phyloP scores from a whole-genome alignment of 1,284 basidiomycete genomes.

The Leccinum solheimii region DNA sequence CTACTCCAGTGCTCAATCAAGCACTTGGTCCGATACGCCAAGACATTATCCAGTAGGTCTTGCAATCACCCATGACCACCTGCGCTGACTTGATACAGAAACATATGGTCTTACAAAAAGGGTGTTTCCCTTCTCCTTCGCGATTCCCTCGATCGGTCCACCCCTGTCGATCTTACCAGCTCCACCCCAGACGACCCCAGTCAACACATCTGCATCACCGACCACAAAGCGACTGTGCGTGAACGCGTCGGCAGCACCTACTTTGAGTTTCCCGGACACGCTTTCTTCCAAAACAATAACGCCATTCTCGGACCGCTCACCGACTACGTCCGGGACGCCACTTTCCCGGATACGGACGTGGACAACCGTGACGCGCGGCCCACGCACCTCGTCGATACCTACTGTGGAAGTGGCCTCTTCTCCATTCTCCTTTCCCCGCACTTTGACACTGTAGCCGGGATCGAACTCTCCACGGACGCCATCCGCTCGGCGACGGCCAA shows the following conservation, averaged over 20 bases:
- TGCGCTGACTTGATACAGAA: constrained; percentile 46
- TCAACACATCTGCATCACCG: constrained; percentile 77
- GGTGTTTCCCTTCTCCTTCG: constrained; percentile 92
- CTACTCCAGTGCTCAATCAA: constrained; percentile 79
- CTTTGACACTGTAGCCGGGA: constrained; percentile 84
- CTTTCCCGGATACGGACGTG: constrained; percentile 45
- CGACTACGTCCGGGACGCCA: constrained; percentile 75
- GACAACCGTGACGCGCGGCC: constrained; percentile 34
- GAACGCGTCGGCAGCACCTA: constrained; percentile 81
- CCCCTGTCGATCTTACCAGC: constrained; percentile 10
- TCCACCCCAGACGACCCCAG: constrained; percentile 36
- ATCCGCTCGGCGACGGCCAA: constrained; percentile 83
- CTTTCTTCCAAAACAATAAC: constrained; percentile 99
- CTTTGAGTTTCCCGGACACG: constrained; percentile 88
- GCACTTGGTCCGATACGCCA: constrained; percentile 64
- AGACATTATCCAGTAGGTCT: constrained; percentile 66
- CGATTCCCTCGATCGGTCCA: constrained; percentile 65
- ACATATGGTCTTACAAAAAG: constrained; percentile 79
- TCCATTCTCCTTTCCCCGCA: constrained; percentile 82
- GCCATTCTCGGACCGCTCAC: constrained; percentile 85
- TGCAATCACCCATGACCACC: neutral
- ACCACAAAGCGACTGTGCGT: constrained; percentile 80
- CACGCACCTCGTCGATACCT: constrained; percentile 89
- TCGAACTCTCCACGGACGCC: constrained; percentile 80
- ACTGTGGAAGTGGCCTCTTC: constrained; percentile 92